Evolutionary conservation across 306 rosid genomes (phyloP).

Genomic region (Vigna unguiculata): DNA sequence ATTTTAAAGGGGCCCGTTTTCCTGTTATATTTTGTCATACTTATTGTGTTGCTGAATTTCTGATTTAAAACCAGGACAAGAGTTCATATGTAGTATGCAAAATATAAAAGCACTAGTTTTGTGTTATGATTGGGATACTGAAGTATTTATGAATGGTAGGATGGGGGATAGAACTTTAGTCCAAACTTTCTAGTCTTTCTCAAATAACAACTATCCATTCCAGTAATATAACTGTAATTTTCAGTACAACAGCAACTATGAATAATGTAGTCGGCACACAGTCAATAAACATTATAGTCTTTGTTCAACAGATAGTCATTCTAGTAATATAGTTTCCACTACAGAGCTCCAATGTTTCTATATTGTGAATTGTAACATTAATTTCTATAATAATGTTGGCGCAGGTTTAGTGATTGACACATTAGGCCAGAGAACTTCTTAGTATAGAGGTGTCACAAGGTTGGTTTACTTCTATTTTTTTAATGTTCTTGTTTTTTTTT

Average conservation of each 20-base stretch:
- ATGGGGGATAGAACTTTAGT: background rate
- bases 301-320: background rate
- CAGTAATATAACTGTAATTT: background rate
- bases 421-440: constrained; percentile 93
- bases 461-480: no score
- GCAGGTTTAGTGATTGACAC: constrained; percentile 57
- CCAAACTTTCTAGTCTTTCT: background rate
- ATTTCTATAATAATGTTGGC: background rate
- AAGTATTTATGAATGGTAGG: constrained; percentile 11
- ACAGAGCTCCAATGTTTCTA: background rate
- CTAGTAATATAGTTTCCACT: constrained; percentile 8
- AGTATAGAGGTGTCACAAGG: constrained; percentile 97
- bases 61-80: background rate
- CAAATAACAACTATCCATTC: background rate
- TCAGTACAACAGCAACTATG: background rate
- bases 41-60: background rate
- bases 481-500: no score
- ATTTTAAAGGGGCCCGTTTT: background rate
- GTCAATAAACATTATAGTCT: background rate
- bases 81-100: background rate
- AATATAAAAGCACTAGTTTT: background rate
- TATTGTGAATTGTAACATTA: background rate
- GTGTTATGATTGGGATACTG: background rate
- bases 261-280: background rate
- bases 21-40: background rate